These are phyloP conservation scores for Phialophora macrospora DNA, from an alignment of 2,329 filamentous ascomycete species.

Conservation along the genomic window DNA sequence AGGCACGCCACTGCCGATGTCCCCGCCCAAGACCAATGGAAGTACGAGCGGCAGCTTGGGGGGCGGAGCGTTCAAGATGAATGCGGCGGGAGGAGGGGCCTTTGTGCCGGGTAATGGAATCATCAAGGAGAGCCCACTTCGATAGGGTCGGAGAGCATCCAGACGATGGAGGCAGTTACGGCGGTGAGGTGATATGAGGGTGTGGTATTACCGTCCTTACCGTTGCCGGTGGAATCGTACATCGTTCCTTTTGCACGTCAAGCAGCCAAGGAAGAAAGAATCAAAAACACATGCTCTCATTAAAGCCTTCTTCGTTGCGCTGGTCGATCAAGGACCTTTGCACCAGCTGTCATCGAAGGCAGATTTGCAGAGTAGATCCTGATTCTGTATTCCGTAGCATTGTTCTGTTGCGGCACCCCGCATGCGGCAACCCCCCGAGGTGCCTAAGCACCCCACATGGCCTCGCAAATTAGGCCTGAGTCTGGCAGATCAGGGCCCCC, in stretches of 20 bases:
- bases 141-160: slow-evolving; percentile 20
- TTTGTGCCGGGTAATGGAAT: slow-evolving; percentile 38
- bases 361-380: no score
- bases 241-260: neutral
- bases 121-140: slow-evolving; percentile 37
- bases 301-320: neutral
- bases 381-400: neutral
- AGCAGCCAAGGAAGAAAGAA: neutral
- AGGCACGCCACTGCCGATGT: slow-evolving; percentile 24
- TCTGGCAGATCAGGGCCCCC: neutral
- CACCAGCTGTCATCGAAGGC: no score
- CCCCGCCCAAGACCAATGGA: slow-evolving; percentile 23
- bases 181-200: neutral
- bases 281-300: neutral
- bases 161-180: neutral
- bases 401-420: neutral
- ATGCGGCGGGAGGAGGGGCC: slow-evolving; percentile 25
- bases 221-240: neutral
- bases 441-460: neutral
- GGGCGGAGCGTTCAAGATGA: slow-evolving; percentile 30
- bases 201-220: neutral
- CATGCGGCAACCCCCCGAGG: neutral
- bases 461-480: neutral
- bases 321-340: neutral
- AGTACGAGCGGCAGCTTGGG: slow-evolving; percentile 14